Conservation (phyloP, 2,329 filamentous ascomycete species). For the Bipolaris sorokiniana region DNA sequence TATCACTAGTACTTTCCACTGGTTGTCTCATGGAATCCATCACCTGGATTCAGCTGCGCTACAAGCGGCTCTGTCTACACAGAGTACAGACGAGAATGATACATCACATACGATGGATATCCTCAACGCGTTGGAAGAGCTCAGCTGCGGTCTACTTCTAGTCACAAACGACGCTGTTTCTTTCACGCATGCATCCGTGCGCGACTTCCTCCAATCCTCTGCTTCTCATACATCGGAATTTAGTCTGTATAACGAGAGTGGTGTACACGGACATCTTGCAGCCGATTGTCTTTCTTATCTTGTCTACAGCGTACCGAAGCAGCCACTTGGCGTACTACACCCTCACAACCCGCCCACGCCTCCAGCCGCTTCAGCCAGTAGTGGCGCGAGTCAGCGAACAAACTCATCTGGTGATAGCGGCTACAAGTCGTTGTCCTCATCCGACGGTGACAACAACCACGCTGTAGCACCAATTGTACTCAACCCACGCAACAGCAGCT, state of each 20-base stretch:
- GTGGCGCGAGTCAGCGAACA: slow-evolving; percentile 34
- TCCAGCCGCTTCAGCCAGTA: slow-evolving; percentile 19
- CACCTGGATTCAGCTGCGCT: slow-evolving; percentile 27
- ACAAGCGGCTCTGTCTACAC: slow-evolving; percentile 26
- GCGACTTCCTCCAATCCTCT: slow-evolving; percentile 31
- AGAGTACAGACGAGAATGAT: slow-evolving; percentile 6
- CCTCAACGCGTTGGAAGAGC: slow-evolving; percentile 25
- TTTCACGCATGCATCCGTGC: slow-evolving; percentile 36
- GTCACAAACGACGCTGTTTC: slow-evolving; percentile 23
- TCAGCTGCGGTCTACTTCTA: slow-evolving; percentile 37
- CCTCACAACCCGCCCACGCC: slow-evolving; percentile 18
- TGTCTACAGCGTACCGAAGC: slow-evolving; percentile 35
- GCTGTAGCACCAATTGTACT: background rate
- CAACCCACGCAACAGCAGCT: slow-evolving; percentile 2
- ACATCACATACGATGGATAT: slow-evolving; percentile 9
- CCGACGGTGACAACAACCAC: slow-evolving; percentile 26
- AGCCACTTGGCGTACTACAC: slow-evolving; percentile 27
- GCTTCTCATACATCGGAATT: slow-evolving; percentile 29
- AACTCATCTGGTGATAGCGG: slow-evolving; percentile 39
- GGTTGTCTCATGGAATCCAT: slow-evolving; percentile 35
- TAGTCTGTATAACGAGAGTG: slow-evolving; percentile 30
- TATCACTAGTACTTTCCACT: slow-evolving; percentile 33
- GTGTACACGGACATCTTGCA: slow-evolving; percentile 38
- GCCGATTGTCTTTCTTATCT: slow-evolving; percentile 39
- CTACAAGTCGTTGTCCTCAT: slow-evolving; percentile 39